Evolutionary conservation across 352 stramenopile species (phyloP), one percentile per base, ranked within the genome.

Genomic region (Phytophthora multivora): DNA sequence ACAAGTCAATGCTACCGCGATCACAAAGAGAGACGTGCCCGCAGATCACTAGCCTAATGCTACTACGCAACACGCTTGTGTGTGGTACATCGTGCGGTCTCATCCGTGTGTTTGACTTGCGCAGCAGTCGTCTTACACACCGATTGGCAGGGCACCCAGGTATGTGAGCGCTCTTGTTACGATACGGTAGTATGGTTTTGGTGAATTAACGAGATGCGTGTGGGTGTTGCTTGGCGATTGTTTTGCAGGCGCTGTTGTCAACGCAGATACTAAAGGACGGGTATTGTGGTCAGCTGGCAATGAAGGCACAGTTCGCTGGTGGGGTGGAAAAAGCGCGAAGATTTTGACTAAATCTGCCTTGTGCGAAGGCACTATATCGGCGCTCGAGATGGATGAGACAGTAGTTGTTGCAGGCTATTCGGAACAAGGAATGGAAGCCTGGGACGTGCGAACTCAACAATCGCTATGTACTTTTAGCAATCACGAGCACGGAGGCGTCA

Each of bases 371-470:
- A 63, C 68, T 5, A 89, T 96, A 47, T 90, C 80, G 2, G 80
- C 80, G 4, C 75, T 96, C 5, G 86, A 96, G 62, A 96, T 96
- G 88, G 88, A 96, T 59, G 88, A 96, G 50, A 93, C 83, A 26
- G 84, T 94, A 12, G 88, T 96, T 18, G 84, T 96, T 38, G 88
- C 88, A 25, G 88, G 84, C 45, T 96, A 95, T 71, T 78, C 59
- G 3, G 73, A 82, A 33, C 85, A 91, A 57, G 88, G 88, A 46
- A 95, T 96, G 84, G 84, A 96, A 52, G 81, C 88, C 8, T 96
- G 88, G 88, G 88, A 96, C 36, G 86, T 96, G 9, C 80, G 88
- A 57, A 96, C 88, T 23, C 88, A 96, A 66, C 88, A 96, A 54
- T 73, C 88, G 11, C 63, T 96, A 31, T 91, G 80, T 63, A 90